These are phyloP conservation scores for Ceratocystis cacaofunesta DNA, from an alignment of 2,329 filamentous ascomycete species.

Conservation along the genomic window DNA sequence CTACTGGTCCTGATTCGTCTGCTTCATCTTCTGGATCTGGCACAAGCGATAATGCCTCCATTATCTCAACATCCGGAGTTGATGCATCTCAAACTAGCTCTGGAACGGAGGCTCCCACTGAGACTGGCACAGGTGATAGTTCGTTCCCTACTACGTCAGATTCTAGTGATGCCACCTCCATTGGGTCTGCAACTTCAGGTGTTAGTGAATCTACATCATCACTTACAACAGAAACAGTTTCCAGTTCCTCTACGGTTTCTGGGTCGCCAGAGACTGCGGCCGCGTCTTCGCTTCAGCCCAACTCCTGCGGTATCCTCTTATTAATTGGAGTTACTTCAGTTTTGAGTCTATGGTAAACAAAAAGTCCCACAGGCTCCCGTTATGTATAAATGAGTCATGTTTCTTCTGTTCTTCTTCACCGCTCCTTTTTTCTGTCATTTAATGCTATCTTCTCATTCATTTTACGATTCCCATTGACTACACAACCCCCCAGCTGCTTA, in stretches of 20 bases:
- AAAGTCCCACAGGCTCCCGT: neutral
- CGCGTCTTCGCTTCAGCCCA: neutral
- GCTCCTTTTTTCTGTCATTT: neutral
- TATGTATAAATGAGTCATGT: neutral
- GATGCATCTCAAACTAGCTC: neutral
- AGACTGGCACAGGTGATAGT: neutral
- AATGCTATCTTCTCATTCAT: neutral
- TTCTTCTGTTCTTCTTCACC: neutral
- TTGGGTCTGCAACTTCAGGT: neutral
- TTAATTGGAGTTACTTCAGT: neutral
- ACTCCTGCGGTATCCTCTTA: neutral
- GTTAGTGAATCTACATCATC: neutral
- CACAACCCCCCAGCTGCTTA: neutral
- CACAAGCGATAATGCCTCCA: neutral
- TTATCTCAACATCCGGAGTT: neutral
- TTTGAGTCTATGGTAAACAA: conserved; percentile 1
- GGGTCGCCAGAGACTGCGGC: neutral
- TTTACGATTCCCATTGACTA: neutral
- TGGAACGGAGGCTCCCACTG: neutral
- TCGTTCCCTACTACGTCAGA: neutral
- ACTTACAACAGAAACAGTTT: neutral
- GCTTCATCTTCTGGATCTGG: neutral
- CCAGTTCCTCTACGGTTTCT: neutral
- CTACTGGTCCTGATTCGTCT: neutral
- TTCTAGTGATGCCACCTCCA: neutral